Conservation (phyloP, 331 rosid species). For the Ulmus americana region DNA sequence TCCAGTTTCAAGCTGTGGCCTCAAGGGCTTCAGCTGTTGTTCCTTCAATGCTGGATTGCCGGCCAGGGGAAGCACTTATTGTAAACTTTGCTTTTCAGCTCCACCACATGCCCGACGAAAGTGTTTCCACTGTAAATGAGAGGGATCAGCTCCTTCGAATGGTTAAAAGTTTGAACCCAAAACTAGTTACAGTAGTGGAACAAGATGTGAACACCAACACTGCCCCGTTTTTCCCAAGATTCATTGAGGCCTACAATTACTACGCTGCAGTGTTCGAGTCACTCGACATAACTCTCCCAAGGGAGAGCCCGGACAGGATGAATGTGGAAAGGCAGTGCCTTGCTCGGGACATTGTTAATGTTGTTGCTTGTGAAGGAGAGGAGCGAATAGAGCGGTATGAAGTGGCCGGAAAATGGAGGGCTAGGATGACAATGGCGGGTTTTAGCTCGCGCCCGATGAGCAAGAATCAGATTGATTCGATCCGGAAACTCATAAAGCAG, state of each 20-base stretch:
- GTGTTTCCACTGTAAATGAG: conserved; percentile 74
- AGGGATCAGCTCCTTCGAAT: conserved; percentile 91
- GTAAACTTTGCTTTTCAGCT: conserved; percentile 92
- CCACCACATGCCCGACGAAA: conserved; percentile 99
- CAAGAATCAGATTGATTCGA: conserved; percentile 34
- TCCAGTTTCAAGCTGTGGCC: conserved; percentile 73
- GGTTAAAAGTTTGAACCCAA: conserved; percentile 83
- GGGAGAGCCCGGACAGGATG: conserved; percentile 84
- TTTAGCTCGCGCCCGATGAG: conserved; percentile 58
- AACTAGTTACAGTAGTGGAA: conserved; percentile 87
- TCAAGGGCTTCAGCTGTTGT: conserved; percentile 56
- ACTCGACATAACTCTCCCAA: conserved; percentile 80
- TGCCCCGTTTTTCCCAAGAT: conserved; percentile 70
- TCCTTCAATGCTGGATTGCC: conserved; percentile 64
- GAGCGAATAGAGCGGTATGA: conserved; percentile 91
- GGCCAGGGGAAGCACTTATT: conserved; percentile 71
- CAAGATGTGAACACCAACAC: conserved; percentile 95
- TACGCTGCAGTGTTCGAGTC: conserved; percentile 83
- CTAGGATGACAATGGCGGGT: conserved; percentile 96
- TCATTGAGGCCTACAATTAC: conserved; percentile 72
- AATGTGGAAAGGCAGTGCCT: conserved; percentile 93
- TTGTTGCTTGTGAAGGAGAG: conserved; percentile 89
- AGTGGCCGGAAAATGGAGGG: conserved; percentile 99
- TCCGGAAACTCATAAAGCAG: conserved; percentile 42
- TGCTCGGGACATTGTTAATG: conserved; percentile 90